Evolutionary conservation across 352 stramenopile genomes (phyloP), one percentile per base, ranked within the genome.

Genomic region (Phytopythium kandeliae): DNA sequence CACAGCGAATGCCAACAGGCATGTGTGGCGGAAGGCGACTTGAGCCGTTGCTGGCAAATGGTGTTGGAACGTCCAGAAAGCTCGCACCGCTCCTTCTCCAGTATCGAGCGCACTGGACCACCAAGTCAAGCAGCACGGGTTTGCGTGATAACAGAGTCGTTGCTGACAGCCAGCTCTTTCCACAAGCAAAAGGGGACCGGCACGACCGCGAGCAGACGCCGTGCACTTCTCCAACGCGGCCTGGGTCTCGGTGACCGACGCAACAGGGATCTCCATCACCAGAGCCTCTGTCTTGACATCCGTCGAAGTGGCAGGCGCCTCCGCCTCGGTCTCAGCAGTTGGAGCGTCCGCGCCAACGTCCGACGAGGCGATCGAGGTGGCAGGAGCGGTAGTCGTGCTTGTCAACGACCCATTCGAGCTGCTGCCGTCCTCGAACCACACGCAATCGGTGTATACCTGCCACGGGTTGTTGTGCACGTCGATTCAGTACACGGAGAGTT

Each of bases 401-500:
- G n/a, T 50, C 5, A 28, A 36, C 44, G 44, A 36, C 6, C n/a
- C 45, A 19, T 30, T 30, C 26, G 45, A 51, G 10, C 45, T 30
- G 45, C 45, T 51, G 30, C 45, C 48, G 48, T 37, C 48, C 25
- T 54, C 48, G 34, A 54, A 37, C 42, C 41, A 46, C 10, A 43
- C 43, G 46, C 38, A 54, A 37, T 54, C 48, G 25, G 25, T 26
- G 34, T 56, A 60, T 31, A 54, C 48, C 48, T 54, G 48, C 48
- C 48, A 54, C 48, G 48, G 47, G 34, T 53, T 25, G 19, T 22
- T 35, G 22, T 53, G 47, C 22, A 53, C 36, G 4, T 45, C 77
- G 35, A 85, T 54, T 74, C 74, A 89, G 70, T 83, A 82, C 34
- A 69, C 54, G n/a, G 60, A 66, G 41, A 89, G 25, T 8, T 63